phyloP scores from a whole-genome alignment of 1,284 basidiomycete genomes.

The Porodaedalea pini region DNA sequence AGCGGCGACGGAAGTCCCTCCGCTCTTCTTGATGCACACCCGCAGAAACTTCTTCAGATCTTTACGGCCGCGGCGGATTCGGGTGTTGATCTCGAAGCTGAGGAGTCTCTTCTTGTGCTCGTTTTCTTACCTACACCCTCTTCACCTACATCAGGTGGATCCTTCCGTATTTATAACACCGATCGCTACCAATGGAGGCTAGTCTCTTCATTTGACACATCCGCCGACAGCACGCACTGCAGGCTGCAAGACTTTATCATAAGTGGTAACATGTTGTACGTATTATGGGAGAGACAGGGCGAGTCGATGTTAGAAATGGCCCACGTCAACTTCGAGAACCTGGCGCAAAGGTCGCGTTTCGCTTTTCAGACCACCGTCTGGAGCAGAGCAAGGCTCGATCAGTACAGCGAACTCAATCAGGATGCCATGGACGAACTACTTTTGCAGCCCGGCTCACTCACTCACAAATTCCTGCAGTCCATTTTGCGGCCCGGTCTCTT shows the following conservation, averaged over 20 bases:
- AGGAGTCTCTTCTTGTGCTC: conserved; percentile 37
- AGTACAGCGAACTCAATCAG: conserved; percentile 77
- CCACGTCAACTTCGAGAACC: conserved; percentile 35
- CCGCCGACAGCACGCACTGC: conserved; percentile 56
- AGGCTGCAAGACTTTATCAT: conserved; percentile 75
- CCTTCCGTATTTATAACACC: conserved; percentile 61
- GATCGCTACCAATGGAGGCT: conserved; percentile 53
- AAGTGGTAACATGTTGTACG: conserved; percentile 48
- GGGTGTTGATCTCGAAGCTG: conserved; percentile 39
- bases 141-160: conserved; percentile 61
- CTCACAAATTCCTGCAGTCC: conserved; percentile 76
- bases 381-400: conserved; percentile 52
- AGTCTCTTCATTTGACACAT: conserved; percentile 54
- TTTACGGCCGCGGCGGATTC: conserved; percentile 43
- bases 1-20: conserved; percentile 36
- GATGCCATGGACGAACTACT: conserved; percentile 82
- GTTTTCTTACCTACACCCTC: conserved; percentile 65
- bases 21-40: conserved; percentile 51
- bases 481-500: conserved; percentile 86
- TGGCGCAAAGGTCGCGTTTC: conserved; percentile 18
- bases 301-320: conserved; percentile 64
- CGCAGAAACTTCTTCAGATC: conserved; percentile 58
- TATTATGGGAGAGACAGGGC: conserved; percentile 76
- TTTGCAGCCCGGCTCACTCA: conserved; percentile 64
- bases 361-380: conserved; percentile 39